A percentile compares a stretch with the other conserved stretches of the same genome.
Conservation (phyloP, 2,329 filamentous ascomycete species). For the Zelopaecilomyces penicillatus region DNA sequence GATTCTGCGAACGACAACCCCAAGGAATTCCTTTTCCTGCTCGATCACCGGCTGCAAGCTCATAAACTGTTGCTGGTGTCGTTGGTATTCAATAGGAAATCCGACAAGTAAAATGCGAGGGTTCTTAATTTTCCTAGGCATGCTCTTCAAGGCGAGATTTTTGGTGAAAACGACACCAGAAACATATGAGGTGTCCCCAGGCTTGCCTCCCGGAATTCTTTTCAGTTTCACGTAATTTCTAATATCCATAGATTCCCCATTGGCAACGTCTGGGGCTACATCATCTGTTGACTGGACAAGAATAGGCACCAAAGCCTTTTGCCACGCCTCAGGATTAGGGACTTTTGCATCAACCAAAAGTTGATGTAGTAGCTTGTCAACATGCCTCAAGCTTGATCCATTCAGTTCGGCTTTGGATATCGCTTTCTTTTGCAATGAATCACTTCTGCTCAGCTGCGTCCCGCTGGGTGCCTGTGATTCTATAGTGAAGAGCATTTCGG, state of each 20-base stretch:
- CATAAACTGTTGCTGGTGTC: conserved; percentile 87
- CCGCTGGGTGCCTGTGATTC: conserved; percentile 37
- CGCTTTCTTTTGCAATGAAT: conserved; percentile 69
- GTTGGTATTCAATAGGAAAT: conserved; percentile 91
- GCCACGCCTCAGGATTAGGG: conserved; percentile 69
- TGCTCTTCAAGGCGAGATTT: conserved; percentile 91
- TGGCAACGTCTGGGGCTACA: conserved; percentile 83
- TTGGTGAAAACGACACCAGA: conserved; percentile 97
- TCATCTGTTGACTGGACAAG: conserved; percentile 87
- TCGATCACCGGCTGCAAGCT: conserved; percentile 93
- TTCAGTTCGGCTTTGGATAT: conserved; percentile 78
- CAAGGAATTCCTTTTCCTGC: conserved; percentile 88
- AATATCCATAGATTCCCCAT: conserved; percentile 93
- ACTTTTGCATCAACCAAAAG: conserved; percentile 70
- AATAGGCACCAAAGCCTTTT: conserved; percentile 83
- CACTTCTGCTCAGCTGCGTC: conserved; percentile 60
- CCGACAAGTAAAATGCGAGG: conserved; percentile 88
- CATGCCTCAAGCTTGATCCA: conserved; percentile 77
- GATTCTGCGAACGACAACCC: conserved; percentile 87
- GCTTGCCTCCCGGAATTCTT: conserved; percentile 83
- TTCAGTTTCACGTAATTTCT: conserved; percentile 96
- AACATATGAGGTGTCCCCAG: conserved; percentile 89
- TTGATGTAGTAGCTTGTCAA: conserved; percentile 76
- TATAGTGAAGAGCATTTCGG: conserved; percentile 40
- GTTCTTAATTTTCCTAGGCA: conserved; percentile 76